phyloP scores from a whole-genome alignment of 257 asterid genomes.

The Nicotiana knightiana region DNA sequence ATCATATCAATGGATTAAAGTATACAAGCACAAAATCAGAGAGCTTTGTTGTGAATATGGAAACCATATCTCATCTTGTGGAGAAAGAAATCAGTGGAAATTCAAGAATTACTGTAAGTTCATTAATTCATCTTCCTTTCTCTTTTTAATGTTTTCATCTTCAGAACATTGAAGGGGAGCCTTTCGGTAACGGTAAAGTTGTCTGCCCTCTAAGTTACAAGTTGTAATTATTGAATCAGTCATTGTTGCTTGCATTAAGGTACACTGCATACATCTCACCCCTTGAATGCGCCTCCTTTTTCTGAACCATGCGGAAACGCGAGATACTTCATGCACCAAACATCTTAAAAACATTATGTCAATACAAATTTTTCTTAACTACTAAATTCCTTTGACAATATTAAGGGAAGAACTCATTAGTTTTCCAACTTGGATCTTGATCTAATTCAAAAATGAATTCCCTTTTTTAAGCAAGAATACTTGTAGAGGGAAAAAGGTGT shows the following conservation, averaged over 20 bases:
- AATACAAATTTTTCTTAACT: not conserved
- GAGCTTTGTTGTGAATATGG: conserved; percentile 36
- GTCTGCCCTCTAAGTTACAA: too few relatives aligned
- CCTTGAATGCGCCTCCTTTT: too few relatives aligned
- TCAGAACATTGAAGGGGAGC: not conserved
- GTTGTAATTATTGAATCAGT: fast-evolving
- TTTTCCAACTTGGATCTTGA: not conserved
- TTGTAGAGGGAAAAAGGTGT: too few relatives aligned
- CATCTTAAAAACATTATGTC: too few relatives aligned
- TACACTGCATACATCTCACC: too few relatives aligned
- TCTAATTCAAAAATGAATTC: not conserved
- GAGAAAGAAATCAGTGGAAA: conserved; percentile 45
- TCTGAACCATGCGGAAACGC: too few relatives aligned
- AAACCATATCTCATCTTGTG: conserved; percentile 39
- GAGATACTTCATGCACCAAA: too few relatives aligned
- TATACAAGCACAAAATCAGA: not conserved
- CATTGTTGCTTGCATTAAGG: too few relatives aligned
- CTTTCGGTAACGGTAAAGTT: too few relatives aligned
- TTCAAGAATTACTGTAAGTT: conserved; percentile 65
- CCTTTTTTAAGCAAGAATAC: too few relatives aligned
- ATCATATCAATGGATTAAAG: not conserved
- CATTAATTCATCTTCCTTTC: conserved; percentile 10
- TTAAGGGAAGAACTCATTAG: not conserved
- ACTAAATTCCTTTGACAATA: not conserved
- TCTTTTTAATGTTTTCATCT: not conserved